Evolutionary conservation across 1,139 yeast genomes (phyloP).

Genomic region (Candida neerlandica): DNA sequence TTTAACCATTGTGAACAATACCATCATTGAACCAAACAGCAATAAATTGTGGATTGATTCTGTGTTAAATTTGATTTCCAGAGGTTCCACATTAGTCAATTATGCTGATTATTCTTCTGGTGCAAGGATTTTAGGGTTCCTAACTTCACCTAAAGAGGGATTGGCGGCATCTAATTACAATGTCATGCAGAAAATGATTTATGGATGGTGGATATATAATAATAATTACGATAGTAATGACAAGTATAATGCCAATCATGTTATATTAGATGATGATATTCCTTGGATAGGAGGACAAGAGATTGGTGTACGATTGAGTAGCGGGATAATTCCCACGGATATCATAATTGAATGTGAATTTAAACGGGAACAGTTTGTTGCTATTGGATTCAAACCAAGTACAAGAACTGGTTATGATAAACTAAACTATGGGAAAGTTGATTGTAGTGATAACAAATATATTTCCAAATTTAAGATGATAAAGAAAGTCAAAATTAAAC

Average conservation of each 20-base stretch:
- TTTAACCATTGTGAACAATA: conserved; percentile 15
- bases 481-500: conserved; percentile 23
- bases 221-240: conserved; percentile 18
- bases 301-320: conserved; percentile 39
- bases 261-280: conserved; percentile 36
- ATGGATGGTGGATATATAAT: conserved; percentile 47
- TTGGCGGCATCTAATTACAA: conserved; percentile 6
- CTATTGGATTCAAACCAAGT: conserved; percentile 37
- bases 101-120: conserved; percentile 47
- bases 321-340: conserved; percentile 40
- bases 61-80: conserved; percentile 36
- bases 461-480: conserved; percentile 34
- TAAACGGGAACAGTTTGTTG: conserved; percentile 11
- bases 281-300: conserved; percentile 41
- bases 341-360: conserved; percentile 27
- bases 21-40: conserved; percentile 3
- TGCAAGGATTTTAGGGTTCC: conserved; percentile 44
- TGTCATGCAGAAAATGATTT: conserved; percentile 30
- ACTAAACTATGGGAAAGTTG: conserved; percentile 7
- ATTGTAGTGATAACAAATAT: conserved; percentile 21
- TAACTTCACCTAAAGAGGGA: conserved; percentile 27
- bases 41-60: conserved; percentile 20
- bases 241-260: conserved; percentile 44
- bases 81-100: conserved; percentile 38
- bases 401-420: conserved; percentile 11